Conservation (phyloP, 257 asterid species). For the Solanum chmielewskii region DNA sequence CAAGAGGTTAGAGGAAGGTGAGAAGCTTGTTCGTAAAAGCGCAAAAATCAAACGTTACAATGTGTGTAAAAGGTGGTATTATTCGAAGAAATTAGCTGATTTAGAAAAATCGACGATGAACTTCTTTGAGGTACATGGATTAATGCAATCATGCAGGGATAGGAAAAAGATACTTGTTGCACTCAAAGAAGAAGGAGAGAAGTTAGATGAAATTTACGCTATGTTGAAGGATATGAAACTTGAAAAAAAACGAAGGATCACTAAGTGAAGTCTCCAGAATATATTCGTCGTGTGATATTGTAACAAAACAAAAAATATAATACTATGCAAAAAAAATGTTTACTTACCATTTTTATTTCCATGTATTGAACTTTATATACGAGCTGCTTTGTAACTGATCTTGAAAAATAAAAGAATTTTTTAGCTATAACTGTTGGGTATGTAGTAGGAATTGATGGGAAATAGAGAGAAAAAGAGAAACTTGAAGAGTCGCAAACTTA, state of each 20-base stretch:
- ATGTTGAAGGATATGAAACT: neutral
- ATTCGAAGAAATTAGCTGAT: slow-evolving; percentile 8
- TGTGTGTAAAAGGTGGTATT: slow-evolving; percentile 10
- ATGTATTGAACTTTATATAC: neutral
- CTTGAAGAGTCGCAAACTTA: no score
- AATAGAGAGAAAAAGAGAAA: no score
- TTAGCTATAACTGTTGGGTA: neutral
- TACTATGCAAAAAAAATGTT: neutral
- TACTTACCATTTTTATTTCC: neutral
- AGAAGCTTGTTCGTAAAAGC: slow-evolving; percentile 10
- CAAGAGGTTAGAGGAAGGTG: slow-evolving; percentile 1
- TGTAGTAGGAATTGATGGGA: no score
- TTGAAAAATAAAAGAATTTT: neutral
- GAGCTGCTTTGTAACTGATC: neutral
- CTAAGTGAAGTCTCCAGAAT: neutral
- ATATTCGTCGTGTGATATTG: neutral
- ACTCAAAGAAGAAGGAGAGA: slow-evolving; percentile 8
- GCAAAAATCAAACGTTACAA: slow-evolving; percentile 5
- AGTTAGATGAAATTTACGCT: slow-evolving; percentile 5
- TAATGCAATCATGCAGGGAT: slow-evolving; percentile 17
- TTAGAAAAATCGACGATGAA: slow-evolving; percentile 1
- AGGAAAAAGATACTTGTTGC: slow-evolving; percentile 7
- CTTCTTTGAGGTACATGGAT: slow-evolving; percentile 18
- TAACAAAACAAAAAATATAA: neutral
- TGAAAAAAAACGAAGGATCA: neutral